Evolutionary conservation across 139 green algal genomes (phyloP).

Genomic region (Chlorella sp.): DNA sequence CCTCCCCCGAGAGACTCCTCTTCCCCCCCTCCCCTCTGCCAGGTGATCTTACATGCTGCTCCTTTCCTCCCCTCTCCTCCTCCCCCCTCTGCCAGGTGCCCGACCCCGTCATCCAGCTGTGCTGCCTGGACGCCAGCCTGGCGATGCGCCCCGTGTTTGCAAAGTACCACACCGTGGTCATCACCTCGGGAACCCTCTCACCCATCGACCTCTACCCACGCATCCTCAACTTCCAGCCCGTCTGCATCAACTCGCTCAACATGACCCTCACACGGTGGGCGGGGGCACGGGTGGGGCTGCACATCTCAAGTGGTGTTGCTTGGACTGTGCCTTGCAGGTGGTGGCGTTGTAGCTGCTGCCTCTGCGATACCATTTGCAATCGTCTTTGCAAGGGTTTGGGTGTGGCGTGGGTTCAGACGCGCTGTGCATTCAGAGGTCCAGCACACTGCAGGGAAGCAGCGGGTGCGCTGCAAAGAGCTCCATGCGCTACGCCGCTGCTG

Average conservation of each 20-base stretch:
- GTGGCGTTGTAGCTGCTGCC: too few relatives aligned
- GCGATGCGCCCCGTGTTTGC: slow-evolving; percentile 95
- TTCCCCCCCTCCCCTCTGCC: neutral
- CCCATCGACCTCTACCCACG: slow-evolving; percentile 98
- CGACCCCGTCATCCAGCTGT: slow-evolving; percentile 95
- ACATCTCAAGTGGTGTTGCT: too few relatives aligned
- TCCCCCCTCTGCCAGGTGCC: slow-evolving; percentile 54
- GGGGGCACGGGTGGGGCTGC: neutral
- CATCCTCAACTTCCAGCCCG: slow-evolving; percentile 97
- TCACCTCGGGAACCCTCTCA: slow-evolving; percentile 96
- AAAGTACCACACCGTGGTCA: slow-evolving; percentile 95
- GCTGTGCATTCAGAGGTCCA: too few relatives aligned
- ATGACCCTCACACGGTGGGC: slow-evolving; percentile 93
- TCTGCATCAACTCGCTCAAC: slow-evolving; percentile 82
- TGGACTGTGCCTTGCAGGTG: too few relatives aligned
- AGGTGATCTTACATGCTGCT: neutral
- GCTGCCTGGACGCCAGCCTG: slow-evolving; percentile 95
- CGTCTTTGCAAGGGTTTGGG: too few relatives aligned
- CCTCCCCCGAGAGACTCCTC: too few relatives aligned
- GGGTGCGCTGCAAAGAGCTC: too few relatives aligned
- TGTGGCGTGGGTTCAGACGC: too few relatives aligned
- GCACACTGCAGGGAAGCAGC: too few relatives aligned
- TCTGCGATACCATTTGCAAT: too few relatives aligned
- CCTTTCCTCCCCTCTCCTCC: neutral
- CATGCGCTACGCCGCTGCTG: too few relatives aligned